These are phyloP conservation scores for Eucalyptus pauciflora DNA, from an alignment of 345 rosid species.

Conservation along the genomic window DNA sequence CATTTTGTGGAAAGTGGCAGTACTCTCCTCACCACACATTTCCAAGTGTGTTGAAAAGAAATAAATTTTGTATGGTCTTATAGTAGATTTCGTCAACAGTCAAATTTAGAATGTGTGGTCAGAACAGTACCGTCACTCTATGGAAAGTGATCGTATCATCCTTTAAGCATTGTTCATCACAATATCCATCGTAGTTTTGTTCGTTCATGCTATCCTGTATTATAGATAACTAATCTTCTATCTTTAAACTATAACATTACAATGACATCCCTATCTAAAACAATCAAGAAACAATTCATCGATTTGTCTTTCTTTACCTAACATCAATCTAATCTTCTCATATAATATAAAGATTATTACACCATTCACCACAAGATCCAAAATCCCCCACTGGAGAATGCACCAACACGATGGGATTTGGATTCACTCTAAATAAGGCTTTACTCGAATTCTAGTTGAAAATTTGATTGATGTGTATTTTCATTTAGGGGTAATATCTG, in stretches of 20 bases:
- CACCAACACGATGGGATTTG: not conserved
- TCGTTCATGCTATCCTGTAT: not conserved
- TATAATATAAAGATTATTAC: not conserved
- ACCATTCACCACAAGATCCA: not conserved
- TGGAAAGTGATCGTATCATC: too few species aligned
- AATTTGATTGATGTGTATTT: not conserved
- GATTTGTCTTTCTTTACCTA: not conserved
- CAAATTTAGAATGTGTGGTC: too few species aligned
- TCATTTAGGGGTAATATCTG: not conserved
- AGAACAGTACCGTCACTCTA: too few species aligned
- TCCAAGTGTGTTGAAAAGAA: fast-evolving
- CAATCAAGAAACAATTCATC: not conserved
- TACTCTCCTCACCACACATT: too few species aligned
- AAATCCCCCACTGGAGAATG: not conserved
- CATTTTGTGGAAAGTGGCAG: too few species aligned
- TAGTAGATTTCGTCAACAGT: too few species aligned
- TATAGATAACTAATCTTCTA: not conserved
- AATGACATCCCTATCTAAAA: not conserved
- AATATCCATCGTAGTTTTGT: not conserved
- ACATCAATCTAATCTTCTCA: not conserved
- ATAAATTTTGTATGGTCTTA: too few species aligned
- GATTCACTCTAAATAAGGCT: not conserved
- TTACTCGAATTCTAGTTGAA: not conserved
- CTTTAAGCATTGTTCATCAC: too few species aligned
- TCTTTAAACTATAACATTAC: not conserved